Base-by-base conservation (phyloP, 1,284 basidiomycete species). In the Hortiboletus rubellus region DNA sequence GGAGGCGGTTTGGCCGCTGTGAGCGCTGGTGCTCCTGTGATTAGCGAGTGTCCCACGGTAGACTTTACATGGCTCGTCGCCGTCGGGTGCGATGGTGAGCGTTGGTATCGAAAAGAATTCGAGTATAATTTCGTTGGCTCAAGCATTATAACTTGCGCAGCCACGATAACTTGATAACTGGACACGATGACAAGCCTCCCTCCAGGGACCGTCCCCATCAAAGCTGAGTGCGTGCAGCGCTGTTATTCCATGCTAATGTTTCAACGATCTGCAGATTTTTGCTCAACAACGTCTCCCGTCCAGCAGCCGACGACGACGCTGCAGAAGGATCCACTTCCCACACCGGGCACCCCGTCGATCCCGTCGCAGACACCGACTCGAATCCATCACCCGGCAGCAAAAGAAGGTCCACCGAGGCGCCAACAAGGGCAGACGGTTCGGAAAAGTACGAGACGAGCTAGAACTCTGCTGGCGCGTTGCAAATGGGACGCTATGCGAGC, bases 401-500 rank as follows among this genome's bases (percentile, higher is more conserved):
- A 89, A 86, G 73, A 91, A 91, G 70, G 83, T 84, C 37, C 82
- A 83, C 58, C 77, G 82, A 38, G 92, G 92, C 3, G 83, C 87
- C 55, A 94, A 94, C 72, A 94, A 93, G 70, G 86, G 84, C 12
- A 74, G 92, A 43, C 77, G 82, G 5, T 92, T 89, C 71, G 82
- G 78, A 17, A 89, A 89, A 68, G 78, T 88, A 34, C 78, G 83
- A 54, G 90, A 92, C 65, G 87, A 89, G 46, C 70, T 90, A 1
- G 87, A 91, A 48, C 73, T 93, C 27, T 94, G 91, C 73, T 90
- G 84, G 82, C 82, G 79, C 52, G 70, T 89, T 41, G 89, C 89
- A 3, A 82, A 78, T 54, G 88, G 86, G 5, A 73, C 77, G 37
- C 64, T 77, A 8, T 93, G 92, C 67, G 84, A 88, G 59, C 81